Conservation (phyloP, 192 early-diverging fungal species). For the Lunasporangiospora selenospora region DNA sequence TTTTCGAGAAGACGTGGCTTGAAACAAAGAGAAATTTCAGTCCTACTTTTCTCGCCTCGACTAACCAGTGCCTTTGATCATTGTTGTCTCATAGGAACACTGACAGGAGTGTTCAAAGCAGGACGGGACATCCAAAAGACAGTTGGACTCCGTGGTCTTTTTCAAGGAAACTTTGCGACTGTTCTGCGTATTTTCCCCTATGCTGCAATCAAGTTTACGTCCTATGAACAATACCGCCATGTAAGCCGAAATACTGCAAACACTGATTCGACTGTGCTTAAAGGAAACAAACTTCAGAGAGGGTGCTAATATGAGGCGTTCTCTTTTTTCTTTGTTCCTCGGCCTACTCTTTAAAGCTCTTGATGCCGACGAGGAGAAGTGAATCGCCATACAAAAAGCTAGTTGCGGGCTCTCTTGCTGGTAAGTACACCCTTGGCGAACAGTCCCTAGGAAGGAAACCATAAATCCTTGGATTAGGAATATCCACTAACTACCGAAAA, state of each 20-base stretch:
- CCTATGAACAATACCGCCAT: constrained; percentile 85
- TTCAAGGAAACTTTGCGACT: constrained; percentile 94
- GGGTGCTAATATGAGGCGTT: background rate
- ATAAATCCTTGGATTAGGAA: too few species aligned
- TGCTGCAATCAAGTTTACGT: constrained; percentile 94
- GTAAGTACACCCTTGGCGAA: too few species aligned
- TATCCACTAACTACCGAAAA: too few species aligned
- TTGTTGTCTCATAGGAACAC: constrained; percentile 60
- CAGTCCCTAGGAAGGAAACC: too few species aligned
- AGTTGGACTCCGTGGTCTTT: constrained; percentile 80
- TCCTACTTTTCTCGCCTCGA: background rate
- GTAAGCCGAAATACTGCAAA: constrained; percentile 32
- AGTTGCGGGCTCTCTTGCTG: constrained; percentile 75
- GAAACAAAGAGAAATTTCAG: background rate
- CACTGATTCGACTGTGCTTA: background rate
- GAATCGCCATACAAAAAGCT: constrained; percentile 73
- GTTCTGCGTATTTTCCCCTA: constrained; percentile 94
- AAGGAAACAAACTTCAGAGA: constrained; percentile 2
- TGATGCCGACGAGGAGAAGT: constrained; percentile 70
- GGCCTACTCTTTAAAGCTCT: constrained; percentile 25
- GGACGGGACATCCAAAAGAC: constrained; percentile 70
- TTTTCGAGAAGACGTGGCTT: too few species aligned
- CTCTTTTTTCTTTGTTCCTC: constrained; percentile 1
- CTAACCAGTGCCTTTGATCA: background rate
- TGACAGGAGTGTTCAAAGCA: constrained; percentile 81